phyloP scores from a whole-genome alignment of 768 basidiomycete genomes.

The Rhizopogon sp. region DNA sequence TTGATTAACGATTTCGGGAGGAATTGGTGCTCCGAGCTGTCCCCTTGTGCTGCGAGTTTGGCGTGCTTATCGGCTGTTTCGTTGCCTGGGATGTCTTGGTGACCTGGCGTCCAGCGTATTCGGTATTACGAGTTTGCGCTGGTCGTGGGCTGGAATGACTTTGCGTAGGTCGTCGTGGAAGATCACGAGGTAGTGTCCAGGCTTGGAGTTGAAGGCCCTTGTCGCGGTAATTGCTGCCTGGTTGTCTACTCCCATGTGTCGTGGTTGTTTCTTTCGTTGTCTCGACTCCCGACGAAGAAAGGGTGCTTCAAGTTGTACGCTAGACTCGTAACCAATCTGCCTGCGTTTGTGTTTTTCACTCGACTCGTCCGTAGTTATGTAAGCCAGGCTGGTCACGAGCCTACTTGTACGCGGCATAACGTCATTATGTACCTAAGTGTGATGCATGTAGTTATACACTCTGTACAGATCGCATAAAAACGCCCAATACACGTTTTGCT shows the following conservation, averaged over 20 bases:
- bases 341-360: no score
- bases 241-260: slow-evolving; percentile 1
- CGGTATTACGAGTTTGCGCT: background rate
- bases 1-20: background rate
- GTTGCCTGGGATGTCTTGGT: background rate
- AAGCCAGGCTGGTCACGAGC: no score
- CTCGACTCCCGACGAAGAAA: no score
- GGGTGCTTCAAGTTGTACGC: no score
- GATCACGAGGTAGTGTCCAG: slow-evolving; percentile 4
- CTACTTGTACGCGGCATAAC: no score
- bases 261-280: no score
- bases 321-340: no score
- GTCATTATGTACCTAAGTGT: no score
- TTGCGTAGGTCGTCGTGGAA: background rate
- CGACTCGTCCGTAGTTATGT: no score
- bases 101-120: background rate
- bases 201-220: background rate
- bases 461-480: no score
- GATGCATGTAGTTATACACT: no score
- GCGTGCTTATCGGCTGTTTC: background rate
- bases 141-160: background rate
- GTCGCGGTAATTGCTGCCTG: slow-evolving; percentile 9
- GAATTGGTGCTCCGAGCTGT: background rate
- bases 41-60: background rate
- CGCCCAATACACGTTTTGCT: no score